Evolutionary conservation across 148 eudicot genomes (phyloP).

Genomic region (Rhododendron henanense): DNA sequence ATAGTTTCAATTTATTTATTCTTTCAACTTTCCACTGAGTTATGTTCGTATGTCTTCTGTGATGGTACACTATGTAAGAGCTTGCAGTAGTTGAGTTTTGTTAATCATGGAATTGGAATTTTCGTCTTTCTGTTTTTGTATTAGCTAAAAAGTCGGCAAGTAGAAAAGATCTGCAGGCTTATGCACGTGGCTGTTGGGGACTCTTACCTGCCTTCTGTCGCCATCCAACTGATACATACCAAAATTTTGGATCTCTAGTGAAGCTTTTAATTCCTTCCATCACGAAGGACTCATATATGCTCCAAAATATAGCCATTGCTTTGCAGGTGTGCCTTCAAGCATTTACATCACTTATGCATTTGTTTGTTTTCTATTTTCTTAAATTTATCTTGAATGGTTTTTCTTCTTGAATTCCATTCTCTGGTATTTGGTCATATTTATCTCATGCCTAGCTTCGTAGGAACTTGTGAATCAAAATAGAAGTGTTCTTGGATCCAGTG

Average conservation of each 20-base stretch:
- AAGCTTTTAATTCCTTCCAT: slow-evolving; percentile 45
- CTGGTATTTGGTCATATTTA: neutral
- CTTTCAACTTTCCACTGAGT: neutral
- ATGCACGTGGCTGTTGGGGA: slow-evolving; percentile 62
- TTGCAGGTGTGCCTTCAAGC: slow-evolving; percentile 49
- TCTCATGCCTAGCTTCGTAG: slow-evolving; percentile 22
- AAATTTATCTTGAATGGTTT: neutral
- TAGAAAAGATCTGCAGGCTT: slow-evolving; percentile 67
- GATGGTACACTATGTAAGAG: neutral
- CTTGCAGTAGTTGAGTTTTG: neutral
- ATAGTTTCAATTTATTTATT: neutral
- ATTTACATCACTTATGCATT: neutral
- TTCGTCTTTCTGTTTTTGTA: slow-evolving; percentile 24
- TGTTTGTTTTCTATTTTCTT: neutral
- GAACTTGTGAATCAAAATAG: slow-evolving; percentile 70
- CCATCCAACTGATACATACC: slow-evolving; percentile 54
- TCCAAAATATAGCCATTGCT: slow-evolving; percentile 52
- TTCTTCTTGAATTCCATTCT: neutral
- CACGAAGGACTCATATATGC: slow-evolving; percentile 55
- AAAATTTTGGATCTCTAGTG: slow-evolving; percentile 47
- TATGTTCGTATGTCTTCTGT: neutral
- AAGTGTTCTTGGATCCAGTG: slow-evolving; percentile 27
- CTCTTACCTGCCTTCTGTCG: slow-evolving; percentile 88
- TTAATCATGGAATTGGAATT: slow-evolving; percentile 25
- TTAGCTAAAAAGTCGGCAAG: slow-evolving; percentile 63